Evolutionary conservation across 495 filamentous ascomycete species (phyloP), one percentile per base, ranked within the genome.

Genomic region (Lasiosphaeria miniovina): DNA sequence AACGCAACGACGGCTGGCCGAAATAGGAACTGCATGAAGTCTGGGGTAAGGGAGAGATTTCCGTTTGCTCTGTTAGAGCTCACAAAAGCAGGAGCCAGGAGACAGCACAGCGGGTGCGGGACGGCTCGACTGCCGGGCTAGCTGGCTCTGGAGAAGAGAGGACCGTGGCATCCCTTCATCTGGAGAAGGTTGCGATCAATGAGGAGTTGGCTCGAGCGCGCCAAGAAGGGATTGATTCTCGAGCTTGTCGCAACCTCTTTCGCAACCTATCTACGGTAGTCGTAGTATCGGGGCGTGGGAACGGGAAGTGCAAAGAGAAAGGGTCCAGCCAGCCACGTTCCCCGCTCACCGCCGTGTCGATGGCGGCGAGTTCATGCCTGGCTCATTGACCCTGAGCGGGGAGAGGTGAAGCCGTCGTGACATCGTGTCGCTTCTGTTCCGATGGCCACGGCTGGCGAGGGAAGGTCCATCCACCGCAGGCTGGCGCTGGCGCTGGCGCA

Each of bases 71-170:
- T 52, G 35, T 54, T 10, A 3, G 11, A 36, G 12, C 11, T 10
- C 35, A 54, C 24, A 24, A 54, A 62, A 63, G 61, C 55, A 63
- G 51, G 43, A 59, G 61, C 51, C 56, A 63, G 55, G 54, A 58
- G 62, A 51, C 34, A 53, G 45, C n/a, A 24, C 14, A 54, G 52
- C 52, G 15, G 53, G 50, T 46, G 55, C 62, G 65, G 65, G 65
- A 65, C 65, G 65, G 65, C 58, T 68, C 63, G 65, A 61, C 60
- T 68, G 58, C 58, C 55, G 58, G 51, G 35, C 52, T 55, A 55
- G 36, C 46, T 36, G 33, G 9, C 48, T 36, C 43, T 35, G 50
- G 58, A 17, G 38, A 46, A 36, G 43, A 46, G 40, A 50, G 49
- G 31, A 49, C 36, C 43, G 43, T 46, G 55, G 55, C 11, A 46